Conservation (phyloP, 2,329 filamentous ascomycete species). For the Plectosphaerella cucumerina region DNA sequence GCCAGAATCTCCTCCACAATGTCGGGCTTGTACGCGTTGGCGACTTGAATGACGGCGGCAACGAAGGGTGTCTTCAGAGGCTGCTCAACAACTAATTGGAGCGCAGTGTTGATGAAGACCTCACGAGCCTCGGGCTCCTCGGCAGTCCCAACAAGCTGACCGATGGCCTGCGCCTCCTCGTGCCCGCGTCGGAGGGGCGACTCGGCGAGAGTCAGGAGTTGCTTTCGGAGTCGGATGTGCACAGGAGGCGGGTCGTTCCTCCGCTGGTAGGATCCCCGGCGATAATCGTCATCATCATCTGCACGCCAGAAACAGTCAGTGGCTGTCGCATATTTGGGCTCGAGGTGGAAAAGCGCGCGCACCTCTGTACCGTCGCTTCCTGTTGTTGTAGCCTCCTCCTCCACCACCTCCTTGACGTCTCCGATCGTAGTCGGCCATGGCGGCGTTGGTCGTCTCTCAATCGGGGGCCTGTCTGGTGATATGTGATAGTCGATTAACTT, state of each 20-base stretch:
- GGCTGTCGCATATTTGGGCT: neutral
- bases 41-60: constrained; percentile 74
- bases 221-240: constrained; percentile 68
- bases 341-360: constrained; percentile 4
- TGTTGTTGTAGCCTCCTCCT: constrained; percentile 52
- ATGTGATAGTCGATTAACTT: neutral
- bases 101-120: constrained; percentile 67
- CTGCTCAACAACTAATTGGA: constrained; percentile 82
- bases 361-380: constrained; percentile 82
- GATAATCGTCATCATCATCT: constrained; percentile 76
- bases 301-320: constrained; percentile 18
- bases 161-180: constrained; percentile 72
- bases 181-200: constrained; percentile 73
- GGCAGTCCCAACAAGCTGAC: constrained; percentile 73
- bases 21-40: constrained; percentile 74
- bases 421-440: constrained; percentile 55
- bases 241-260: constrained; percentile 68
- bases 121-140: constrained; percentile 77
- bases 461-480: constrained; percentile 6
- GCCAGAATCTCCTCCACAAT: constrained; percentile 67
- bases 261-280: constrained; percentile 63
- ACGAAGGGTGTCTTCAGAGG: constrained; percentile 97
- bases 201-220: constrained; percentile 77
- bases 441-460: neutral
- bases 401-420: constrained; percentile 42